These are phyloP conservation scores for Helminthosporium solani DNA, from an alignment of 2,329 filamentous ascomycete species.

Conservation along the genomic window DNA sequence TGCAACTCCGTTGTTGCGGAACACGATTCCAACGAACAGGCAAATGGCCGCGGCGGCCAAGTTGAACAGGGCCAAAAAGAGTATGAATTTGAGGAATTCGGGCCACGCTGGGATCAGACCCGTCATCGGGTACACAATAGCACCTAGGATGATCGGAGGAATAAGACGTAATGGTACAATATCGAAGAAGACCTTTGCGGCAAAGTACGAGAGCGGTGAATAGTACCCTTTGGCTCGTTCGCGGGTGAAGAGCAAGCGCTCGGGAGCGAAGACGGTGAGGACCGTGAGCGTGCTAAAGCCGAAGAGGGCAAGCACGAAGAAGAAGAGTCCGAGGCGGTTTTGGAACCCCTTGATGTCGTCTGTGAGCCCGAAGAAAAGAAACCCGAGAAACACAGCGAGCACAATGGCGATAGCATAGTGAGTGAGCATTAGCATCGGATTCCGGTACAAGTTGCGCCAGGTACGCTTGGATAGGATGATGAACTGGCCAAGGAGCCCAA, in stretches of 20 bases:
- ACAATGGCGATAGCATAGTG: conserved; percentile 97
- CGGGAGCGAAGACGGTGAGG: conserved; percentile 87
- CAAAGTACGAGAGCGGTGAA: conserved; percentile 87
- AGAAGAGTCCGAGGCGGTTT: conserved; percentile 94
- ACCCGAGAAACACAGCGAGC: conserved; percentile 89
- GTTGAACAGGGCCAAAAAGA: conserved; percentile 94
- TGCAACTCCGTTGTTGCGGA: conserved; percentile 86
- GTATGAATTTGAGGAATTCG: conserved; percentile 87
- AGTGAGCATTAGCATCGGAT: conserved; percentile 96
- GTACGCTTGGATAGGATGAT: conserved; percentile 84
- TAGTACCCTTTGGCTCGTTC: conserved; percentile 98
- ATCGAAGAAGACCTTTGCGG: conserved; percentile 96
- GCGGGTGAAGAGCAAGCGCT: conserved; percentile 85
- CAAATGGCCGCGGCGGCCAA: conserved; percentile 90
- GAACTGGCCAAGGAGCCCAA: conserved; percentile 81
- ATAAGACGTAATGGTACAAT: conserved; percentile 92
- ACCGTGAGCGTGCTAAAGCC: conserved; percentile 96
- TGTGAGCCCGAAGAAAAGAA: conserved; percentile 92
- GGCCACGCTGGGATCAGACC: conserved; percentile 78
- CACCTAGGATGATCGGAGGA: conserved; percentile 90
- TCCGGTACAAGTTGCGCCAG: conserved; percentile 96
- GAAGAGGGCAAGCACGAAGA: conserved; percentile 93
- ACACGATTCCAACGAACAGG: conserved; percentile 93
- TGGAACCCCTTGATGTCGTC: conserved; percentile 98
- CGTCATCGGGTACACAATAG: conserved; percentile 97